Percentiles rank a stretch among this genome's conserved stretches.
These are phyloP conservation scores for Dentipellis fragilis DNA, from an alignment of 768 basidiomycete species.

Conservation along the genomic window DNA sequence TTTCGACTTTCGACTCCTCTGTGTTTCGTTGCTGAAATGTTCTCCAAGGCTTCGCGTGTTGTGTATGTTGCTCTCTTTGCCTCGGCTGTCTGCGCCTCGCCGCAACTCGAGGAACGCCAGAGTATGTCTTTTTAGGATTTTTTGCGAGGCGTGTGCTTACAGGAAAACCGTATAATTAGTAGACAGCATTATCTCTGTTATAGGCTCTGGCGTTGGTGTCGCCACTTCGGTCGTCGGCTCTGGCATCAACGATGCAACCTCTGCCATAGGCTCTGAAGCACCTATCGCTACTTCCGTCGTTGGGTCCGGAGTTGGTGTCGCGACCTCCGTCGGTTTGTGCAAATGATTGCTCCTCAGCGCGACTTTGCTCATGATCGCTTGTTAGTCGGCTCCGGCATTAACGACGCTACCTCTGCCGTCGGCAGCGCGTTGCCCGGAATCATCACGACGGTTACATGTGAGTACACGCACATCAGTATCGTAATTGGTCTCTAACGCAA, in stretches of 20 bases:
- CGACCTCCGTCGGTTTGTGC: not conserved
- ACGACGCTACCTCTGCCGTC: conserved; percentile 4
- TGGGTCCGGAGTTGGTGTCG: not conserved
- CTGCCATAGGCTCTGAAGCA: not conserved
- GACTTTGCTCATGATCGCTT: not conserved
- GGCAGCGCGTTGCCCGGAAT: not conserved
- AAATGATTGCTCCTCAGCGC: not conserved
- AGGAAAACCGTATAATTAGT: not conserved
- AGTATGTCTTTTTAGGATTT: not conserved
- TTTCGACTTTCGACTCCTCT: not conserved
- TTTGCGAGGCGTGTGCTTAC: not conserved
- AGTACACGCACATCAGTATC: not conserved
- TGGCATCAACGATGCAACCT: not conserved
- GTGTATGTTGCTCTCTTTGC: not conserved
- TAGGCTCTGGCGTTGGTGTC: not conserved
- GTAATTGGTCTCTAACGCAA: not conserved
- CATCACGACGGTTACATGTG: conserved; percentile 9
- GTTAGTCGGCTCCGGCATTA: not conserved
- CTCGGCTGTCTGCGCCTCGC: not conserved
- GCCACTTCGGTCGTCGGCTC: conserved; percentile 3
- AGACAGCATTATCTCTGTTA: not conserved
- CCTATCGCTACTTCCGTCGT: not conserved
- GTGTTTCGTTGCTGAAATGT: not conserved
- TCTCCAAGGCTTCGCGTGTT: not conserved
- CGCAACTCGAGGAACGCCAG: not conserved